Evolutionary conservation across 352 stramenopile genomes (phyloP), one percentile per base, ranked within the genome.

Genomic region (Thalassiosira exigua): DNA sequence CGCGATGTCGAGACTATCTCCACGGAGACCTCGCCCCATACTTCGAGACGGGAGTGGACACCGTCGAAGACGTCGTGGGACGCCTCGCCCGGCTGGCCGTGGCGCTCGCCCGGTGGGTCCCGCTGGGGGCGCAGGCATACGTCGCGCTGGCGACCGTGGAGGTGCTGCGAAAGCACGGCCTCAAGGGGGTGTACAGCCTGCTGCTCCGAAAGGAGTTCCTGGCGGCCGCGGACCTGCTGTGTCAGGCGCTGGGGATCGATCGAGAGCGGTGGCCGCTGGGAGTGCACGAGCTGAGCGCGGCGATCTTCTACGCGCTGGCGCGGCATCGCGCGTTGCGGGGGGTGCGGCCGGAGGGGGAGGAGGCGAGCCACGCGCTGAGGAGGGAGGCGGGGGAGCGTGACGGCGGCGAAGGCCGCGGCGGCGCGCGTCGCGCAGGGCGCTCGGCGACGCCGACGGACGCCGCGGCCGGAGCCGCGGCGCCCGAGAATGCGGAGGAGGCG

Each of bases 231-330:
- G 92, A 95, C 78, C 78, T 96, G 44, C 64, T 95, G 7, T 85
- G 86, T 64, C 71, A 79, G 33, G 86, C 93, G 4, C 75, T 92
- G 7, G 89, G 88, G 1, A 91, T 93, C 41, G 90, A 93, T 56
- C 85, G 85, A 53, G 78, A 81, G 32, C 77, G 79, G 51, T 95
- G 89, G 89, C 91, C 90, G 3, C 54, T 95, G 26, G 90, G 77
- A 32, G 89, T 93, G 0, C 90, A 95, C 75, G 91, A 95, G 74
- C 66, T 96, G 22, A 95, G 86, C 62, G 92, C 91, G 44, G 92
- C 92, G 29, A 95, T 96, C 71, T 96, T 95, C 70, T 96, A 96
- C 84, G 88, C 92, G 41, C 72, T 96, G 14, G 91, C 90, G 9
- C 84, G 93, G 61, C 86, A 93, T 69, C 75, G 91, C 19, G 90